Evolutionary conservation across 345 rosid genomes (phyloP), one percentile per base, ranked within the genome.

Genomic region (Hypericum androsaemum): DNA sequence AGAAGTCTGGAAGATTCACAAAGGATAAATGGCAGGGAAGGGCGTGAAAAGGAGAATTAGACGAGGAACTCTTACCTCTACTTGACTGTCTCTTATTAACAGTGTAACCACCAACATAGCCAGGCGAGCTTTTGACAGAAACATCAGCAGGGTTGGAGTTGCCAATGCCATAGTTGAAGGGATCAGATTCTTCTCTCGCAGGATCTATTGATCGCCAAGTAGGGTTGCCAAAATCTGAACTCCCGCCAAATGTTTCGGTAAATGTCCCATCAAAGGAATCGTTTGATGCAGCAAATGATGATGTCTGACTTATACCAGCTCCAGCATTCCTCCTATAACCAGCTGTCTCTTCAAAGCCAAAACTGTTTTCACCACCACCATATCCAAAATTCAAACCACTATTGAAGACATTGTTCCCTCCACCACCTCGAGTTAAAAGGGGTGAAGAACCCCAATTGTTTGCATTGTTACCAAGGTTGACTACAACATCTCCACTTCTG

Each of bases 61-160:
- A 52, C 5, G 9, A 50, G 44, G 12, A 62, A 45, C 12, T 37
- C 53, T 71, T 69, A 83, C 89, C 89, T 83, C 87, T 80, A 79
- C 65, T 80, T 71, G 80, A 42, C 65, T 76, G 81, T 78, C 92
- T 71, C 71, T 74, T 84, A 64, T 72, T 84, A 74, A 74, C 75
- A 58, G 73, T 74, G 72, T 78, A 78, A 57, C 77, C 82, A 64
- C 82, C 83, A 66, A 80, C 83, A 71, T 74, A 80, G 46, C 82
- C 82, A 46, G 84, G 81, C 64, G 87, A 72, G 58, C 60, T 69
- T 78, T 74, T 78, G 13, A 72, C 66, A 44, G 83, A 43, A 75
- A 64, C 80, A 56, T 74, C 78, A 12, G 81, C 53, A 65, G 80
- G 32, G 32, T 22, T 52, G 45, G 70, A 76, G 65, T 59, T 64